Percentiles rank a stretch among this genome's conserved stretches.
Evolutionary conservation across 116 monocot genomes (phyloP).

Genomic region (Papilionanthe hybrid): DNA sequence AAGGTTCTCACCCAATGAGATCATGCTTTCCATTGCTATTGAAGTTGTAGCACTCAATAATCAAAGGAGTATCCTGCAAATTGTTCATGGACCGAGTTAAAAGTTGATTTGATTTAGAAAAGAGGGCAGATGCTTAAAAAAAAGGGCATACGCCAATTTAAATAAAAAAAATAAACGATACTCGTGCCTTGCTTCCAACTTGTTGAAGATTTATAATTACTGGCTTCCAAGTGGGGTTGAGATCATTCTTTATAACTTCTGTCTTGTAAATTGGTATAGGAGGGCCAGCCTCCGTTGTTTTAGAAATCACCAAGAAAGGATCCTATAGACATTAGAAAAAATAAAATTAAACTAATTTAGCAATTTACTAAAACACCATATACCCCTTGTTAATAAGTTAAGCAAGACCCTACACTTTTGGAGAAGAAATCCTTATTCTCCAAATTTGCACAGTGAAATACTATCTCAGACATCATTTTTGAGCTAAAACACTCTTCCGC

Average conservation of each 20-base stretch:
- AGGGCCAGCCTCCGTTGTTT: slow-evolving; percentile 54
- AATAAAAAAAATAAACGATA: not conserved
- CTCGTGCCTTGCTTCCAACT: slow-evolving; percentile 71
- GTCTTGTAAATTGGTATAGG: slow-evolving; percentile 82
- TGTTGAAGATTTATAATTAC: slow-evolving; percentile 76
- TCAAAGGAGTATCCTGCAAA: slow-evolving; percentile 80
- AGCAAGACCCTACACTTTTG: slow-evolving; percentile 66
- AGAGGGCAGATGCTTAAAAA: slow-evolving; percentile 1
- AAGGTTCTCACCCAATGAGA: slow-evolving; percentile 62
- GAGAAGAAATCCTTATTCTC: slow-evolving; percentile 91
- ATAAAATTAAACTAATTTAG: slow-evolving; percentile 1
- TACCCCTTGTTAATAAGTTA: not conserved
- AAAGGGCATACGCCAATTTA: not conserved
- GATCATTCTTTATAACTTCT: slow-evolving; percentile 89
- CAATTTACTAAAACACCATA: not conserved
- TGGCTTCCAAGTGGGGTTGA: slow-evolving; percentile 82
- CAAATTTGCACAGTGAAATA: slow-evolving; percentile 65
- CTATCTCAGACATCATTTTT: slow-evolving; percentile 58
- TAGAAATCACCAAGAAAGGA: slow-evolving; percentile 84
- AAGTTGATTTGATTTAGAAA: slow-evolving; percentile 2
- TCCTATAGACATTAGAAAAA: slow-evolving; percentile 43
- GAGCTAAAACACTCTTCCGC: slow-evolving; percentile 65
- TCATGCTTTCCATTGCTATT: slow-evolving; percentile 91
- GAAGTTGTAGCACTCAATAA: slow-evolving; percentile 88
- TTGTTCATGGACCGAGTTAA: not conserved